These are phyloP conservation scores for Physcomitrellopsis africana DNA, from an alignment of 225 moss, liverwort and hornwort species.

Conservation along the genomic window DNA sequence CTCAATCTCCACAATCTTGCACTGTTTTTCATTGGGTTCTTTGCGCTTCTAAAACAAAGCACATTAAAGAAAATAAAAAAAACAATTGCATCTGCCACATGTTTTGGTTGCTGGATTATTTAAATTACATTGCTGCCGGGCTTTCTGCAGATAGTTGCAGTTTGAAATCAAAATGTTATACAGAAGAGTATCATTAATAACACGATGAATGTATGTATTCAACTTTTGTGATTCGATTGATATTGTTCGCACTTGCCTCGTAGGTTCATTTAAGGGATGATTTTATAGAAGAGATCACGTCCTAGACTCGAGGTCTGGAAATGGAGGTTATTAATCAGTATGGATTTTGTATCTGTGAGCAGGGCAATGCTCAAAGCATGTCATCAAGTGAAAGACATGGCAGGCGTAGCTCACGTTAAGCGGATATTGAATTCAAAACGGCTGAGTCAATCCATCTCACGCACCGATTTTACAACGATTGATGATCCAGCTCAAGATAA, in stretches of 20 bases:
- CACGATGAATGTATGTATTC: not conserved
- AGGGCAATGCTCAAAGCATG: constrained; percentile 72
- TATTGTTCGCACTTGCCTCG: not conserved
- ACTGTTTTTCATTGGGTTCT: too few relatives aligned
- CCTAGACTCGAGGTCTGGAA: not conserved
- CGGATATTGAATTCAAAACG: constrained; percentile 49
- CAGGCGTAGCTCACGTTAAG: constrained; percentile 48
- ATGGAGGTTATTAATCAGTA: not conserved
- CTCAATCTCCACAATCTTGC: not conserved
- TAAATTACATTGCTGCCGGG: not conserved
- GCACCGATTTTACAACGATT: constrained; percentile 23
- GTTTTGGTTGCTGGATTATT: constrained; percentile 17
- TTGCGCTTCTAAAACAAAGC: too few relatives aligned
- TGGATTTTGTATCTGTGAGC: constrained; percentile 17
- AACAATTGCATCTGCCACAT: constrained; percentile 2
- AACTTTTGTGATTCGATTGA: not conserved
- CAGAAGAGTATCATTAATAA: not conserved
- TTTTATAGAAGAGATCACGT: not conserved
- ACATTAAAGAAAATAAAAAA: too few relatives aligned
- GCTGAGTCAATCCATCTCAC: constrained; percentile 29
- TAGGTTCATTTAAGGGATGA: not conserved
- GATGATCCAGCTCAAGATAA: constrained; percentile 4
- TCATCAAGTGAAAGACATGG: constrained; percentile 55
- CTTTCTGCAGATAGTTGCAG: not conserved
- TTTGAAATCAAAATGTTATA: not conserved